Percentiles rank a stretch among this genome's conserved stretches.
Evolutionary conservation across 2,329 filamentous ascomycete genomes (phyloP).

Genomic region (Penicillium sp.): DNA sequence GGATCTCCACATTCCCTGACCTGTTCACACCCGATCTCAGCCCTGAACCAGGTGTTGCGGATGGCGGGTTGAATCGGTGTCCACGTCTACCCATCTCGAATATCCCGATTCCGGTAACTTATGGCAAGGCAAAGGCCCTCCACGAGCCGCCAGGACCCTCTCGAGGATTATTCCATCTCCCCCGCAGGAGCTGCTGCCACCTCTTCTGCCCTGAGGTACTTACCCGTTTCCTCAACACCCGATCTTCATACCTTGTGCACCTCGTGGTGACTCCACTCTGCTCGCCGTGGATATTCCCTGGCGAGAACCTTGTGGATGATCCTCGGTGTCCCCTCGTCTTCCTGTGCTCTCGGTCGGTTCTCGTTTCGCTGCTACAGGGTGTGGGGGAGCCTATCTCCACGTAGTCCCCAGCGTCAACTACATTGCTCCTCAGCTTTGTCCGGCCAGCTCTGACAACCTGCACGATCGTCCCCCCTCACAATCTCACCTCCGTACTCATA

Average conservation of each 20-base stretch:
- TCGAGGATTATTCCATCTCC: slow-evolving; percentile 40
- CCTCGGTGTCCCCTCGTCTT: not conserved
- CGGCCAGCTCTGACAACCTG: not conserved
- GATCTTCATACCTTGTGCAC: not conserved
- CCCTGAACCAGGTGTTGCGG: slow-evolving; percentile 28
- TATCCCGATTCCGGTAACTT: slow-evolving; percentile 39
- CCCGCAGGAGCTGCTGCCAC: slow-evolving; percentile 31
- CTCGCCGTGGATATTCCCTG: not conserved
- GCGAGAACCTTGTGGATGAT: not conserved
- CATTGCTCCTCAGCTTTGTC: not conserved
- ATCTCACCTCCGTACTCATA: slow-evolving; percentile 3
- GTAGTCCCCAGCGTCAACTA: not conserved
- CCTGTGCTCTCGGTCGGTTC: not conserved
- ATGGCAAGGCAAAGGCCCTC: slow-evolving; percentile 49
- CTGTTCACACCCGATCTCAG: slow-evolving; percentile 7
- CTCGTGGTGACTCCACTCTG: not conserved
- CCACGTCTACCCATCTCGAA: slow-evolving; percentile 31
- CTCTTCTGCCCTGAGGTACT: slow-evolving; percentile 39
- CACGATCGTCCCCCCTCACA: not conserved
- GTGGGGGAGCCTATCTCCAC: not conserved
- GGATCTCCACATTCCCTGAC: slow-evolving; percentile 3
- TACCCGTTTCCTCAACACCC: slow-evolving; percentile 24
- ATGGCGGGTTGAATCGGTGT: slow-evolving; percentile 45
- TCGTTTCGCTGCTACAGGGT: not conserved
- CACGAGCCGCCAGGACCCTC: slow-evolving; percentile 44